Evolutionary conservation across 164 flowering plant species (phyloP).

Genomic region (Cinnamomum micranthum): DNA sequence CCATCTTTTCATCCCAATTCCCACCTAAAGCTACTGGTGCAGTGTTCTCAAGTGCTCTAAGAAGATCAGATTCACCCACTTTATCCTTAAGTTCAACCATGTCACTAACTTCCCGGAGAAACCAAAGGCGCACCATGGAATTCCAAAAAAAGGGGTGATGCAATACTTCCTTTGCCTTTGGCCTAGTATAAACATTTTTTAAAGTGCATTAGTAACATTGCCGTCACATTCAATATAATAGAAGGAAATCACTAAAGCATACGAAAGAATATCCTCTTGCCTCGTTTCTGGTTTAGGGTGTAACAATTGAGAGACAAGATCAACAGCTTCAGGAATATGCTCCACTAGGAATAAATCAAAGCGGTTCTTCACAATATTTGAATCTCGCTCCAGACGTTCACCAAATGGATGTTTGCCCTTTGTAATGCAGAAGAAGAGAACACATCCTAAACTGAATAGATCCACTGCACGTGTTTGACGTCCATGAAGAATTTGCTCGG

Average conservation of each 20-base stretch:
- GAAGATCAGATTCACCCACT: slow-evolving; percentile 39
- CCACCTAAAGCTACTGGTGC: slow-evolving; percentile 51
- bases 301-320: slow-evolving; percentile 54
- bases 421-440: slow-evolving; percentile 68
- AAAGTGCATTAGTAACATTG: neutral
- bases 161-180: slow-evolving; percentile 48
- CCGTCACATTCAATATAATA: neutral
- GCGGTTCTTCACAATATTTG: slow-evolving; percentile 48
- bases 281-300: slow-evolving; percentile 59
- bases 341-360: slow-evolving; percentile 65
- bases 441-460: slow-evolving; percentile 78
- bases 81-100: slow-evolving; percentile 67
- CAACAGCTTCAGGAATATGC: slow-evolving; percentile 67
- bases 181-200: slow-evolving; percentile 33
- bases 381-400: slow-evolving; percentile 59
- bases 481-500: slow-evolving; percentile 63
- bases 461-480: slow-evolving; percentile 82
- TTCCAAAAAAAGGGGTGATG: slow-evolving; percentile 75
- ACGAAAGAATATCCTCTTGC: slow-evolving; percentile 20
- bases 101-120: slow-evolving; percentile 75
- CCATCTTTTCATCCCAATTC: slow-evolving; percentile 79
- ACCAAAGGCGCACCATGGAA: slow-evolving; percentile 61
- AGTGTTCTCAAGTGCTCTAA: slow-evolving; percentile 48
- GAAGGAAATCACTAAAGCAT: neutral
- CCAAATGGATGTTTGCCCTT: slow-evolving; percentile 79